Base-by-base conservation (phyloP, 1,139 yeast genomes). In the Fermentozyma sake region DNA sequence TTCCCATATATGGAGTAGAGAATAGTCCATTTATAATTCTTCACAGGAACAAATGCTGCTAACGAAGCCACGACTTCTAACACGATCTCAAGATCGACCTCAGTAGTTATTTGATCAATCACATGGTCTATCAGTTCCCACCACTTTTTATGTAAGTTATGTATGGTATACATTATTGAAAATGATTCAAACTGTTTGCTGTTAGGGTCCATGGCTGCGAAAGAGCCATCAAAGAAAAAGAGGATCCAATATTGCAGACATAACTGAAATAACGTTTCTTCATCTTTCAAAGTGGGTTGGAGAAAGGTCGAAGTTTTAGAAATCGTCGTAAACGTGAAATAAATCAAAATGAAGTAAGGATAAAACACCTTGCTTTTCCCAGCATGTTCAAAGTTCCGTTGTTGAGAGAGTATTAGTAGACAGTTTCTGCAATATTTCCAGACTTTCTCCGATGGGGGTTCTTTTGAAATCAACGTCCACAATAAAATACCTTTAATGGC, bases 381-480 rank as follows among this genome's bases (percentile, higher is more conserved):
- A 9, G 33, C 26, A 4, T 19, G 7, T 13, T 26, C 26, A 13
- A 4, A 10, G n/a, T 27, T 28, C 12, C 18, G 26, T 2, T 15
- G 18, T 8, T 22, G 30, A 5, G 20, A 4, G 42, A 34, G 18
- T 33, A 30, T 13, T 30, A 41, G 48, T 48, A 48, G 20, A 38
- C 35, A 23, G 12, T 28, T 26, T n/a, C 27, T 32, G 7, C 39
- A 12, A 2, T 32, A 20, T 10, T 28, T 36, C 32, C 34, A 28
- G 6, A 27, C 13, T 16, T 28, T 40, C 4, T 39, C 45, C 3
- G 43, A 24, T 9, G 64, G 53, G 3, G 39, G 31, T 20, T 52
- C 54, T 31, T 64, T 69, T 3, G 50, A 14, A 7, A 57, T 51
- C 17, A 66, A 41, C 16, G 39, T 32, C 72, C 72, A 66, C 26